Evolutionary conservation across 192 early-diverging fungal species (phyloP).

Genomic region (Entomortierella beljakovae): DNA sequence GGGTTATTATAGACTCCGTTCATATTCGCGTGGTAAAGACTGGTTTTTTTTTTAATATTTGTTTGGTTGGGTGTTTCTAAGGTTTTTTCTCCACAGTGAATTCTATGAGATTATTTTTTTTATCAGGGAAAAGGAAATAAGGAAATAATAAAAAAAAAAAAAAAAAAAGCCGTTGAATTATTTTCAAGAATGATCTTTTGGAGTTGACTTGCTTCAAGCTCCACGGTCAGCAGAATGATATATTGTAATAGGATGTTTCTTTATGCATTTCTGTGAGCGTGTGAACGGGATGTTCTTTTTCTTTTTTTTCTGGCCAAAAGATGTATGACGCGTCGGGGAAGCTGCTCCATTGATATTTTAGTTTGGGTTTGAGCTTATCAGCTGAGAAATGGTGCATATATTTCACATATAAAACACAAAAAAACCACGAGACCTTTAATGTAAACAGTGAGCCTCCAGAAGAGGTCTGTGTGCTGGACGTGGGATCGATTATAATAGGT

Average conservation of each 20-base stretch:
- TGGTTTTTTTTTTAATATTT: not conserved
- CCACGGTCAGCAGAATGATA: too few relatives aligned
- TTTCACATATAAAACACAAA: not conserved
- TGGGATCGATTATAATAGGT: not conserved
- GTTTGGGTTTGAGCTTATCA: slow-evolving; percentile 8
- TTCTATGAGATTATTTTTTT: not conserved
- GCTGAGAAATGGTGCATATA: not conserved
- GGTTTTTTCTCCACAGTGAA: not conserved
- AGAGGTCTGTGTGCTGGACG: slow-evolving; percentile 13
- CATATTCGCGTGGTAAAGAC: not conserved
- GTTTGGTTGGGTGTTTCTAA: too few relatives aligned
- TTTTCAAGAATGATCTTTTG: too few relatives aligned
- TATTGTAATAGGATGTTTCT: too few relatives aligned
- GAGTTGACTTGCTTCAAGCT: too few relatives aligned
- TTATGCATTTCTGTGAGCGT: not conserved
- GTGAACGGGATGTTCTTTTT: not conserved
- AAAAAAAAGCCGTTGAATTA: not conserved
- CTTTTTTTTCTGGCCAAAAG: not conserved
- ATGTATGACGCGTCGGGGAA: not conserved
- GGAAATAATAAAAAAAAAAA: slow-evolving; percentile 1
- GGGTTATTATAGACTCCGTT: slow-evolving; percentile 24
- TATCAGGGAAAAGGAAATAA: not conserved
- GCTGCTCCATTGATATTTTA: not conserved
- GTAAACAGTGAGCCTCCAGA: not conserved
- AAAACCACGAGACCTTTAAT: slow-evolving; percentile 19